These are phyloP conservation scores for Mimosa bimucronata DNA, from an alignment of 306 rosid species.

Conservation along the genomic window DNA sequence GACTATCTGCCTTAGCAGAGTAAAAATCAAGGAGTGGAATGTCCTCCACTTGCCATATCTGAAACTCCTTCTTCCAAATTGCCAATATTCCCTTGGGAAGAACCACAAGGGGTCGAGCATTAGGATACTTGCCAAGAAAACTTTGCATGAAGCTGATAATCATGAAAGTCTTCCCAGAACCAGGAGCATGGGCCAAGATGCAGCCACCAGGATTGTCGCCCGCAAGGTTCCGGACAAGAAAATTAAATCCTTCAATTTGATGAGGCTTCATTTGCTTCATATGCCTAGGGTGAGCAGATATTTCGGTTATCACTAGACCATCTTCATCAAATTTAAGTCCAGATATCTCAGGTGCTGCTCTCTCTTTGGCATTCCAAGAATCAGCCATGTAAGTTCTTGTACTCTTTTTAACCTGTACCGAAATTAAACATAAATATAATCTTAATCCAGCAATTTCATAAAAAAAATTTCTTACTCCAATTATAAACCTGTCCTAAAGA, in stretches of 20 bases:
- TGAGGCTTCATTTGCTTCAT: slow-evolving; percentile 88
- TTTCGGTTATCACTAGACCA: slow-evolving; percentile 50
- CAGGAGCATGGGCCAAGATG: slow-evolving; percentile 97
- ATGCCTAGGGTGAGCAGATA: slow-evolving; percentile 86
- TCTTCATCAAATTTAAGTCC: slow-evolving; percentile 62
- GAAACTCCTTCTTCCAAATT: slow-evolving; percentile 91
- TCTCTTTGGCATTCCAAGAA: slow-evolving; percentile 58
- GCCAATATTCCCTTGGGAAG: slow-evolving; percentile 94
- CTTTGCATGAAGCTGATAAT: slow-evolving; percentile 97
- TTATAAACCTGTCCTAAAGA: not conserved
- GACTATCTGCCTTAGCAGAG: slow-evolving; percentile 74
- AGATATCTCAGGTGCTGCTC: slow-evolving; percentile 41
- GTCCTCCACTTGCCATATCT: slow-evolving; percentile 91
- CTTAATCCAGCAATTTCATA: slow-evolving; percentile 16
- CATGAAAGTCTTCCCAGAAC: slow-evolving; percentile 97
- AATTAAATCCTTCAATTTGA: slow-evolving; percentile 91
- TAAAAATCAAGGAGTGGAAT: slow-evolving; percentile 79
- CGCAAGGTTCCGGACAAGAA: slow-evolving; percentile 79
- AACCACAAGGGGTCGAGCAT: slow-evolving; percentile 87
- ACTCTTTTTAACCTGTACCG: slow-evolving; percentile 68
- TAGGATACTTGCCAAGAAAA: slow-evolving; percentile 85
- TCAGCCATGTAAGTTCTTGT: slow-evolving; percentile 72
- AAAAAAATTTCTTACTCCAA: not conserved
- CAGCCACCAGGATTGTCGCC: slow-evolving; percentile 93
- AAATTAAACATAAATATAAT: slow-evolving; percentile 16